Percentiles rank a stretch among this genome's conserved stretches.
These are phyloP conservation scores for Fusarium foetens DNA, from an alignment of 2,329 filamentous ascomycete species.

Conservation along the genomic window DNA sequence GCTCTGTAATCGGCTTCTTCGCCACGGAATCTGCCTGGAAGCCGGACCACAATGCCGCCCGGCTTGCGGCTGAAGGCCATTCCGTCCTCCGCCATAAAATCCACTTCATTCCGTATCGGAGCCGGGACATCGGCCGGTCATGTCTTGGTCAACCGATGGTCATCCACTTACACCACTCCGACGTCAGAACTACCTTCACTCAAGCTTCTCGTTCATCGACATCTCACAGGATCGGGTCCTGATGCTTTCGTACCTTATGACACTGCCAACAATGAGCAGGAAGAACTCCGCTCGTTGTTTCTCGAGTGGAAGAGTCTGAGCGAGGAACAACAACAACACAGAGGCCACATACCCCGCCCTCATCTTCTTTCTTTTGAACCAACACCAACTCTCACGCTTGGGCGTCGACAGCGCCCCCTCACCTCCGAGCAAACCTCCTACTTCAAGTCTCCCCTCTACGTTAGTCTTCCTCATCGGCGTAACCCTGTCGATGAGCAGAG, in stretches of 20 bases:
- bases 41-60: constrained; percentile 12
- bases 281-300: constrained; percentile 48
- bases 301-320: constrained; percentile 50
- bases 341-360: constrained; percentile 63
- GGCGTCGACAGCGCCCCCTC: constrained; percentile 76
- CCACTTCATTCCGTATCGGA: constrained; percentile 27
- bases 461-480: constrained; percentile 40
- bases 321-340: constrained; percentile 25
- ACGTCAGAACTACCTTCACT: constrained; percentile 15
- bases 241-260: constrained; percentile 47
- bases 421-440: constrained; percentile 56
- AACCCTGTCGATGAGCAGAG: constrained; percentile 45
- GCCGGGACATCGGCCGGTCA: constrained; percentile 7
- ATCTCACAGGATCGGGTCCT: constrained; percentile 40
- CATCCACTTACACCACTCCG: constrained; percentile 10
- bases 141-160: constrained; percentile 6
- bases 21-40: background rate
- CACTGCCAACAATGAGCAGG: constrained; percentile 47
- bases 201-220: constrained; percentile 46
- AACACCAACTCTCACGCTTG: constrained; percentile 86
- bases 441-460: constrained; percentile 55
- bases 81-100: constrained; percentile 16
- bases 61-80: constrained; percentile 13
- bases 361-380: constrained; percentile 86
- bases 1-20: background rate